A percentile compares a stretch with the other conserved stretches of the same genome.
These are phyloP conservation scores for Pilatotrama ljubarskyi DNA, from an alignment of 768 basidiomycete genomes.

Conservation along the genomic window DNA sequence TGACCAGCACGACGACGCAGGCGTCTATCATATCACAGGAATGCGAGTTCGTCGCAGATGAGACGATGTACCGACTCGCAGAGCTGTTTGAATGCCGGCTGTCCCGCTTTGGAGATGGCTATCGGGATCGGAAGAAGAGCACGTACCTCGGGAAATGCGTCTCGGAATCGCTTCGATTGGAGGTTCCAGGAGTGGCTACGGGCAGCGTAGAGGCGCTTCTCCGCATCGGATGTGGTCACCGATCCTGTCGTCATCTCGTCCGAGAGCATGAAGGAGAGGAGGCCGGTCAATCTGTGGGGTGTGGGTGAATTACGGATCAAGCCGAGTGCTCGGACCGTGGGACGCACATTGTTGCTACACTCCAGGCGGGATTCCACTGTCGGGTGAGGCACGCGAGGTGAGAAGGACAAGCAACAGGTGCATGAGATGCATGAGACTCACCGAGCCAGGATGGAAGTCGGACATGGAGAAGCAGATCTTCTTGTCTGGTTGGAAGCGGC, in stretches of 20 bases:
- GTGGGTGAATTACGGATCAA: neutral
- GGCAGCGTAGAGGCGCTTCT: conserved; percentile 76
- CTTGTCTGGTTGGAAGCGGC: conserved; percentile 86
- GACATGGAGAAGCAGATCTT: conserved; percentile 99
- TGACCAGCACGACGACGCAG: neutral
- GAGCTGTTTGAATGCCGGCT: neutral
- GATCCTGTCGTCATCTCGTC: conserved; percentile 98
- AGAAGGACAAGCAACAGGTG: neutral
- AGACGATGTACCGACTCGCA: neutral
- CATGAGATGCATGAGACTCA: conserved; percentile 40
- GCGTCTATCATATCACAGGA: neutral
- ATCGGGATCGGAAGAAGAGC: conserved; percentile 1
- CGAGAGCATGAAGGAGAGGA: conserved; percentile 92
- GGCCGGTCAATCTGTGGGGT: conserved; percentile 75
- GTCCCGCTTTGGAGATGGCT: neutral
- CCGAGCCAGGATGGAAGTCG: conserved; percentile 88
- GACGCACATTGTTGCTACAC: conserved; percentile 88
- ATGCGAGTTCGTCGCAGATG: conserved; percentile 3
- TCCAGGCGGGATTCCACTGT: conserved; percentile 96
- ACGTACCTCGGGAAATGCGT: conserved; percentile 86
- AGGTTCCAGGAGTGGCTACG: conserved; percentile 89
- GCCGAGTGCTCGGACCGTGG: neutral
- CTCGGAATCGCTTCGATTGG: conserved; percentile 73
- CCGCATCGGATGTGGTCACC: conserved; percentile 72
- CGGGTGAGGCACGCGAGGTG: neutral